These are phyloP conservation scores for Diversispora epigaea DNA, from an alignment of 192 early-diverging fungal species.

Conservation along the genomic window DNA sequence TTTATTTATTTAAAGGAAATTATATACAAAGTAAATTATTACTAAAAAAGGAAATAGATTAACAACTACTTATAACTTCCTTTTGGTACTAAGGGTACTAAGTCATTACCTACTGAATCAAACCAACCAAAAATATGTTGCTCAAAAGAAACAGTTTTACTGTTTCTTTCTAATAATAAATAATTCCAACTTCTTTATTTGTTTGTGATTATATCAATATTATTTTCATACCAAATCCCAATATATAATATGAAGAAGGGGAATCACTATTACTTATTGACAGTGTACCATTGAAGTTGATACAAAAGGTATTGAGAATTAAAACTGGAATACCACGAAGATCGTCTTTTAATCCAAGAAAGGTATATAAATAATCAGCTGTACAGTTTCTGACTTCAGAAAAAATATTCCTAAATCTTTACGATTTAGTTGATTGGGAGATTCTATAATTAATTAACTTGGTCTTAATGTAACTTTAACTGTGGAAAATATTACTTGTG, in stretches of 20 bases:
- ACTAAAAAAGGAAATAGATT: too few species aligned
- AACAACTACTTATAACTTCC: too few species aligned
- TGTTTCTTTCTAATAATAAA: background rate
- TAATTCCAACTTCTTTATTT: background rate
- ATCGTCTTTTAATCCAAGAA: background rate
- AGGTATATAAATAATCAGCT: background rate
- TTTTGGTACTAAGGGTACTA: background rate
- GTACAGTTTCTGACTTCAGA: background rate
- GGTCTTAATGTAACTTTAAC: conserved; percentile 36
- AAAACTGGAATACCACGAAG: background rate
- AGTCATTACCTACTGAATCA: background rate
- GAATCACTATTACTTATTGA: background rate
- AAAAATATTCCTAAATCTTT: conserved; percentile 33
- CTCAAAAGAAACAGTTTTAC: background rate
- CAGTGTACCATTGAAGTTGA: background rate
- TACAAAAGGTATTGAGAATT: background rate
- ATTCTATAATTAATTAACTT: conserved; percentile 42
- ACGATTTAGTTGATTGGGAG: conserved; percentile 37
- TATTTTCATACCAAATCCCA: background rate
- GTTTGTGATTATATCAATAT: background rate
- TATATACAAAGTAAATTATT: too few species aligned
- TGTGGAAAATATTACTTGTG: conserved; percentile 40
- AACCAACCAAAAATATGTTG: background rate
- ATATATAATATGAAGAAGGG: background rate
- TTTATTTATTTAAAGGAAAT: too few species aligned